phyloP scores from a whole-genome alignment of 305 asterid genomes.

The Fraxinus sp. region DNA sequence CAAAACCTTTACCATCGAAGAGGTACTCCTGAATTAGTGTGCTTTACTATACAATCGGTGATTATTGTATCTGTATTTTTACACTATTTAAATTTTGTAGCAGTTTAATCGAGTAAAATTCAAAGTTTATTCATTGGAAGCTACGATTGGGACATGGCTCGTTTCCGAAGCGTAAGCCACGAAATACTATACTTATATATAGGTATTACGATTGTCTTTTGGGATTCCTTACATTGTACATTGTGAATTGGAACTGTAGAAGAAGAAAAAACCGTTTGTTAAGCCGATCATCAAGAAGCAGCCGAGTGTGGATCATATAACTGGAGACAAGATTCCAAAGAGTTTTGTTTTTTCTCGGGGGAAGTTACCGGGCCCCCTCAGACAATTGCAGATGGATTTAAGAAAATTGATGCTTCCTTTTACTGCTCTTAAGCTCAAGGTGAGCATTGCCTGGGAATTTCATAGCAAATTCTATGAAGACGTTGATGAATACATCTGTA shows the following conservation, averaged over 20 bases:
- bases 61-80: neutral
- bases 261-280: constrained; percentile 58
- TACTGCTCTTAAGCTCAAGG: constrained; percentile 94
- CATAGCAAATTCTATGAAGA: neutral
- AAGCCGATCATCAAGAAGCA: constrained; percentile 50
- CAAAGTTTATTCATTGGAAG: neutral
- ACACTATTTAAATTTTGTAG: neutral
- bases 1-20: neutral
- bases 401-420: constrained; percentile 92
- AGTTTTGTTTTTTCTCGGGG: constrained; percentile 84
- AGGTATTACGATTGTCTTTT: neutral
- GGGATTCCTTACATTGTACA: neutral
- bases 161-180: constrained; percentile 51
- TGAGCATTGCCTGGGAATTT: constrained; percentile 14
- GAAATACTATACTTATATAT: neutral
- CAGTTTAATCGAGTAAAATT: neutral
- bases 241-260: constrained; percentile 34
- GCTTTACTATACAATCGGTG: neutral
- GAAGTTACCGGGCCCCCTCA: constrained; percentile 73
- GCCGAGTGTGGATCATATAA: constrained; percentile 73
- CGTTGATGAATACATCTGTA: neutral
- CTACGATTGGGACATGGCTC: constrained; percentile 44
- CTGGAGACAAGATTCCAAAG: constrained; percentile 82
- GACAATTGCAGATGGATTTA: constrained; percentile 75
- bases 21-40: neutral